Percentiles rank a stretch among this genome's conserved stretches.
These are phyloP conservation scores for Aspergillus bombycis DNA, from an alignment of 2,329 filamentous ascomycete genomes.

Conservation along the genomic window DNA sequence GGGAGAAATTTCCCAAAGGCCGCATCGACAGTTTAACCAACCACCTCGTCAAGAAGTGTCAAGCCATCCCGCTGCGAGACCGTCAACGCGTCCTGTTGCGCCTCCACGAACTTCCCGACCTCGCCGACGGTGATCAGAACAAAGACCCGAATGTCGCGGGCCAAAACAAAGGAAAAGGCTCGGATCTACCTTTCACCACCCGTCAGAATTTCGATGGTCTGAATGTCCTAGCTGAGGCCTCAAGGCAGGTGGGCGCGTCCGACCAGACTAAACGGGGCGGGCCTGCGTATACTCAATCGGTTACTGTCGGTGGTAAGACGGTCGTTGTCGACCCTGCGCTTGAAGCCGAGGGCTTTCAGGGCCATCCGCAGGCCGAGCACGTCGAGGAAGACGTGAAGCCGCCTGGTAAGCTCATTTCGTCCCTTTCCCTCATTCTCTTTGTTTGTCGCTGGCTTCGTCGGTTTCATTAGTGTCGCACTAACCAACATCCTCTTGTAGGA, in stretches of 20 bases:
- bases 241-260: constrained; percentile 69
- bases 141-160: constrained; percentile 42
- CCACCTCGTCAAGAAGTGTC: constrained; percentile 86
- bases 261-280: constrained; percentile 48
- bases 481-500: constrained; percentile 23
- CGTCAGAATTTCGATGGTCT: constrained; percentile 75
- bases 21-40: constrained; percentile 79
- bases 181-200: constrained; percentile 48
- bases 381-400: constrained; percentile 30
- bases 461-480: constrained; percentile 16
- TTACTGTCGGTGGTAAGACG: constrained; percentile 46
- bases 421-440: constrained; percentile 3
- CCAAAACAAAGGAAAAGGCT: constrained; percentile 39
- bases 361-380: constrained; percentile 32
- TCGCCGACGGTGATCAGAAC: constrained; percentile 44
- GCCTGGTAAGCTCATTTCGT: constrained; percentile 21
- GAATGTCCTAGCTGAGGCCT: constrained; percentile 86
- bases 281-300: constrained; percentile 42
- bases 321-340: constrained; percentile 48
- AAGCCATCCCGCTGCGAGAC: constrained; percentile 73
- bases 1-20: constrained; percentile 87
- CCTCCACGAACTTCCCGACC: constrained; percentile 69
- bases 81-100: constrained; percentile 74
- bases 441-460: constrained; percentile 6
- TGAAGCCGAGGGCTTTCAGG: constrained; percentile 45